These are phyloP conservation scores for Metschnikowia noctiluminum DNA, from an alignment of 805 yeast species.

Conservation along the genomic window DNA sequence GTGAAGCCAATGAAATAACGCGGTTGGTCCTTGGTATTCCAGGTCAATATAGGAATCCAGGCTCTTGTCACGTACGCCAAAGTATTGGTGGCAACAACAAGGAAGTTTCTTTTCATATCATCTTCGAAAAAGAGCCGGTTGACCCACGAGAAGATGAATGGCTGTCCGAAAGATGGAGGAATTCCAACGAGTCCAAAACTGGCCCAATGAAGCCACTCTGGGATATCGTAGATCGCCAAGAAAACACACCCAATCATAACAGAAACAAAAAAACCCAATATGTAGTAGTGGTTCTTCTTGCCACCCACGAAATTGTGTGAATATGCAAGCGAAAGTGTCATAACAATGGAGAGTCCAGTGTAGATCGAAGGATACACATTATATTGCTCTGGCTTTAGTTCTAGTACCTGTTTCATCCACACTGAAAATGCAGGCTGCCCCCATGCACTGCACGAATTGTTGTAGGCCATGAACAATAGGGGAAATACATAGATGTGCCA, in stretches of 20 bases:
- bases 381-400: constrained; percentile 30
- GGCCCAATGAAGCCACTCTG: constrained; percentile 48
- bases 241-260: constrained; percentile 41
- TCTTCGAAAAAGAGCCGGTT: constrained; percentile 44
- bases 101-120: constrained; percentile 31
- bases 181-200: constrained; percentile 46
- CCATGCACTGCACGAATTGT: constrained; percentile 31
- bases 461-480: constrained; percentile 34
- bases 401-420: constrained; percentile 42
- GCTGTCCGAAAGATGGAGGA: constrained; percentile 53
- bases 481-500: constrained; percentile 51
- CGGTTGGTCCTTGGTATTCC: constrained; percentile 37
- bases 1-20: constrained; percentile 31
- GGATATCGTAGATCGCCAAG: constrained; percentile 47
- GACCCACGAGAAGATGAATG: constrained; percentile 55
- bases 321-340: constrained; percentile 34
- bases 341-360: constrained; percentile 36
- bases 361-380: constrained; percentile 42
- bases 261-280: constrained; percentile 35
- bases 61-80: constrained; percentile 39
- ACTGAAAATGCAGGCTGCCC: constrained; percentile 42
- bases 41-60: constrained; percentile 38
- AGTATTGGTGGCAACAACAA: constrained; percentile 37
- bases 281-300: constrained; percentile 31
- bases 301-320: constrained; percentile 36